A percentile compares a stretch with the other conserved stretches of the same genome.
These are phyloP conservation scores for Neurospora sp. DNA, from an alignment of 2,329 filamentous ascomycete genomes.

Conservation along the genomic window DNA sequence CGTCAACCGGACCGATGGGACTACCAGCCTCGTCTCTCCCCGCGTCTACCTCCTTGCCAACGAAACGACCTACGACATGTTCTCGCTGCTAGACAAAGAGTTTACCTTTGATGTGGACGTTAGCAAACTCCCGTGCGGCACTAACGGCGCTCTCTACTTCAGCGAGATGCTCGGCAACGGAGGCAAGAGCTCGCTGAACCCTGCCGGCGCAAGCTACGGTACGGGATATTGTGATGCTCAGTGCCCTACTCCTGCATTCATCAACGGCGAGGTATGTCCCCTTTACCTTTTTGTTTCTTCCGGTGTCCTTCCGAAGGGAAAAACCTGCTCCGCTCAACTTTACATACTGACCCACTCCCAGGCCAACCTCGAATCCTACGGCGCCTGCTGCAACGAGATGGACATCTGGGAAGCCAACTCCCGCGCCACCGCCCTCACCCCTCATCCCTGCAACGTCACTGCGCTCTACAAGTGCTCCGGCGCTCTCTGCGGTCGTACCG, in stretches of 20 bases:
- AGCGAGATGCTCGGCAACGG: constrained; percentile 11
- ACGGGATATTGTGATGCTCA: constrained; percentile 49
- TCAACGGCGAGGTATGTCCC: constrained; percentile 26
- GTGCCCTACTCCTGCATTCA: constrained; percentile 28
- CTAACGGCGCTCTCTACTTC: constrained; percentile 11
- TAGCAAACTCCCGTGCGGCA: constrained; percentile 10
- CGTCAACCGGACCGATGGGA: constrained; percentile 2
- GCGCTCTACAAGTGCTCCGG: constrained; percentile 35
- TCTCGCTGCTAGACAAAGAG: constrained; percentile 8
- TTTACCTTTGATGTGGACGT: constrained; percentile 12
- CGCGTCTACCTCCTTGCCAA: constrained; percentile 10
- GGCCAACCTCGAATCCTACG: constrained; percentile 21
- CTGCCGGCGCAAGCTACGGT: constrained; percentile 45
- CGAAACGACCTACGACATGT: constrained; percentile 10
- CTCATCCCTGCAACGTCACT: constrained; percentile 37
- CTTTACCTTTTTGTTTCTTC: background rate
- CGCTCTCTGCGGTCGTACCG: constrained; percentile 27
- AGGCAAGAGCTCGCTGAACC: constrained; percentile 25
- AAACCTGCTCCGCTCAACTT: no score
- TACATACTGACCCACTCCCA: constrained; percentile 23
- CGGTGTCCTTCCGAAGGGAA: no score
- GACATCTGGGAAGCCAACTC: constrained; percentile 47
- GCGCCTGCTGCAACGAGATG: constrained; percentile 45
- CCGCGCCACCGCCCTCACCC: constrained; percentile 32
- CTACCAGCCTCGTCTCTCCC: background rate